phyloP scores from a whole-genome alignment of 768 basidiomycete genomes.

The Lactarius pseudohatsudake region DNA sequence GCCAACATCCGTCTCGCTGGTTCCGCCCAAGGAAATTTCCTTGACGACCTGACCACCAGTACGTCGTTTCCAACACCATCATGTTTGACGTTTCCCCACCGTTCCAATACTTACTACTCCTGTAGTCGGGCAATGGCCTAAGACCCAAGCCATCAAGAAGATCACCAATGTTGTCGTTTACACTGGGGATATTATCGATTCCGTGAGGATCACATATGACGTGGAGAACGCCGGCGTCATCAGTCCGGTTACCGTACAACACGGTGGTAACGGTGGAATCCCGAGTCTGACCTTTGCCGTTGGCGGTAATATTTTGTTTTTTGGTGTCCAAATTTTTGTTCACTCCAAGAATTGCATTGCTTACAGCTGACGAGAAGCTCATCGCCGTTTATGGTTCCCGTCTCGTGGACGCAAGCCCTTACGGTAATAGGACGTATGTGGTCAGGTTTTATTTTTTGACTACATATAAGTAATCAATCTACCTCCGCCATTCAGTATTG shows the following conservation, averaged over 20 bases:
- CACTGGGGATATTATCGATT: neutral
- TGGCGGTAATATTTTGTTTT: neutral
- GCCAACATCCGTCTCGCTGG: neutral
- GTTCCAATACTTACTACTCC: neutral
- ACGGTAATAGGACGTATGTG: too few species aligned
- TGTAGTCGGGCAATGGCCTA: neutral
- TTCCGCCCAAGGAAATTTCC: neutral
- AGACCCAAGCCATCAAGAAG: neutral
- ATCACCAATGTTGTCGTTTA: neutral
- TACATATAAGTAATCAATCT: too few species aligned
- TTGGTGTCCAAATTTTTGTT: too few species aligned
- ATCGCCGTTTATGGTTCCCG: too few species aligned
- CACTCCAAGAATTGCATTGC: too few species aligned
- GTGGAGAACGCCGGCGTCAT: neutral
- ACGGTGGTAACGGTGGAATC: neutral
- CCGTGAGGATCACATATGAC: neutral
- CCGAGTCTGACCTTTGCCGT: too few species aligned
- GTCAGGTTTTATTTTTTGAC: too few species aligned
- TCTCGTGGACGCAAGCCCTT: too few species aligned
- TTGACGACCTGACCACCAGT: neutral
- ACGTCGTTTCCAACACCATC: neutral
- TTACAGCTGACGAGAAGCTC: too few species aligned
- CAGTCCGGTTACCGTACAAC: neutral
- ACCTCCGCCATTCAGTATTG: too few species aligned
- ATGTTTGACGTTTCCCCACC: neutral